These are phyloP conservation scores for Penicillium sp. DNA, from an alignment of 2,329 filamentous ascomycete species.

Conservation along the genomic window DNA sequence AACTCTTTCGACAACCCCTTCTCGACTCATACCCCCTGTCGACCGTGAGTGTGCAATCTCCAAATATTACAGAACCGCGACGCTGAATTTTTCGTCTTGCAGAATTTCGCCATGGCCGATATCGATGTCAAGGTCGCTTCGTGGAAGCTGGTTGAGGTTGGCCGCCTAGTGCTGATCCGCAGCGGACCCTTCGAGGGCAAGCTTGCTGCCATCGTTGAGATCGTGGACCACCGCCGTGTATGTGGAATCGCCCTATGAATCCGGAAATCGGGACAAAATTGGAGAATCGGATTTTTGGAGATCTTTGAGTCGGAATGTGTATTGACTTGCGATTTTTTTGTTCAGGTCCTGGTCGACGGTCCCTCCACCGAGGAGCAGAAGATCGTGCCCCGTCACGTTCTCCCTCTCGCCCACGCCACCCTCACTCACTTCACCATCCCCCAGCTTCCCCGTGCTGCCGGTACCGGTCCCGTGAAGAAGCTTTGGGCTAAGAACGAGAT, in stretches of 20 bases:
- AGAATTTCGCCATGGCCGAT: constrained; percentile 76
- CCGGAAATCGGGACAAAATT: constrained; percentile 9
- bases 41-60: constrained; percentile 40
- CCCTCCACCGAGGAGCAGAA: constrained; percentile 78
- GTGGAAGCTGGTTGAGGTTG: constrained; percentile 98
- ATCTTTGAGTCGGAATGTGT: constrained; percentile 11
- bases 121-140: constrained; percentile 76
- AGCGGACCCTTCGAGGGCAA: constrained; percentile 77
- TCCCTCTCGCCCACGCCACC: constrained; percentile 77
- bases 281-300: constrained; percentile 9
- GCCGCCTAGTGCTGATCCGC: constrained; percentile 92
- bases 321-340: constrained; percentile 24
- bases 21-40: constrained; percentile 42
- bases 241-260: constrained; percentile 42
- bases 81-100: constrained; percentile 34
- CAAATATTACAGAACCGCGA: constrained; percentile 11
- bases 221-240: constrained; percentile 99
- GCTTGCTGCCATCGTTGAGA: constrained; percentile 94
- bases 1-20: constrained; percentile 32
- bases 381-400: constrained; percentile 81
- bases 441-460: constrained; percentile 80
- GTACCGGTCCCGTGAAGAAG: constrained; percentile 79
- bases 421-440: constrained; percentile 87
- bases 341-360: constrained; percentile 92
- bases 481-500: constrained; percentile 89